A percentile compares a stretch with the other conserved stretches of the same genome.
These are phyloP conservation scores for Gryganskiella cystojenkinii DNA, from an alignment of 192 early-diverging fungal genomes.

Conservation along the genomic window DNA sequence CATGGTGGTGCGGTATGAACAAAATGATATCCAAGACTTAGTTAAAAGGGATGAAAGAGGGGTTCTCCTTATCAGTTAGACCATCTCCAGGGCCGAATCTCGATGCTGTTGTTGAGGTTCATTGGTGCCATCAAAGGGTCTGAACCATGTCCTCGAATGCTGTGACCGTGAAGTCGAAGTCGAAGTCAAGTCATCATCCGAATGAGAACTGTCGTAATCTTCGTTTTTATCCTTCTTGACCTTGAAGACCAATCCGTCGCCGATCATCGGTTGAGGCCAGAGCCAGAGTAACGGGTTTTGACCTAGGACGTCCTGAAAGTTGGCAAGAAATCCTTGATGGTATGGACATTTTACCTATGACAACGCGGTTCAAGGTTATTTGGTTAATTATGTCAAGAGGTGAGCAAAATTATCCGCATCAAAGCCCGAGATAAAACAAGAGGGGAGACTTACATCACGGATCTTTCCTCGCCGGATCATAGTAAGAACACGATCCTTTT, in stretches of 20 bases:
- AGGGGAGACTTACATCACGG: slow-evolving; percentile 44
- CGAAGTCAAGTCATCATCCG: too few species aligned
- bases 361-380: background rate
- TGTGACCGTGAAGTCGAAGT: too few species aligned
- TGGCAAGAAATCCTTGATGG: slow-evolving; percentile 78
- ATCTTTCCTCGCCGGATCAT: slow-evolving; percentile 72
- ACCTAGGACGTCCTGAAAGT: slow-evolving; percentile 84
- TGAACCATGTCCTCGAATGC: too few species aligned
- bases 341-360: slow-evolving; percentile 77
- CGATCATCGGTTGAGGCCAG: slow-evolving; percentile 67
- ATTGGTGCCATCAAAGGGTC: too few species aligned
- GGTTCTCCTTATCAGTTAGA: too few species aligned
- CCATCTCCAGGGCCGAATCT: too few species aligned
- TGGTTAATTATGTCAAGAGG: background rate
- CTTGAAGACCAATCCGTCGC: slow-evolving; percentile 74
- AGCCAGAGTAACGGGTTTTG: slow-evolving; percentile 77
- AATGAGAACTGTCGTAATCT: too few species aligned
- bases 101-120: too few species aligned
- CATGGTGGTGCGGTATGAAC: too few species aligned
- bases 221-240: slow-evolving; percentile 13
- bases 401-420: background rate
- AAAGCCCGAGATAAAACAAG: background rate
- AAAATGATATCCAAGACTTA: too few species aligned
- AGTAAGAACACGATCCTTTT: slow-evolving; percentile 74
- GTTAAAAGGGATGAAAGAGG: too few species aligned